Conservation (phyloP, 495 filamentous ascomycete genomes). For the Geopyxis carbonaria region DNA sequence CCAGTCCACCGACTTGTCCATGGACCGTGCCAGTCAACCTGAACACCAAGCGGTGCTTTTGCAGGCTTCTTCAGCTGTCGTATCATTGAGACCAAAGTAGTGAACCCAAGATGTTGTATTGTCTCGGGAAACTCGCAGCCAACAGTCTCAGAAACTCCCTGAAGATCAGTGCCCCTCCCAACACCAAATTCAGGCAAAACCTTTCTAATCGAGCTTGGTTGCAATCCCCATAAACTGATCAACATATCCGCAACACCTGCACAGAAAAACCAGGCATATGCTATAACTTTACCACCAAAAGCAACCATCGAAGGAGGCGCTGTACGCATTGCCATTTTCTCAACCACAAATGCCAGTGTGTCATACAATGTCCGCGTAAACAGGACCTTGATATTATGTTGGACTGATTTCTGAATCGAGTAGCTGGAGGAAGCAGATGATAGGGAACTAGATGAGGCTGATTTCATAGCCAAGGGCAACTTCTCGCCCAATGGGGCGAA, state of each 20-base stretch:
- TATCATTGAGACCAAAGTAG: slow-evolving; percentile 43
- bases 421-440: slow-evolving; percentile 56
- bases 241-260: slow-evolving; percentile 76
- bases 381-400: slow-evolving; percentile 84
- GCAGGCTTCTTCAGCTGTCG: slow-evolving; percentile 51
- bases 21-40: slow-evolving; percentile 68
- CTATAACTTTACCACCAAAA: slow-evolving; percentile 85
- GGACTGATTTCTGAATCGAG: slow-evolving; percentile 64
- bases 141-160: slow-evolving; percentile 40
- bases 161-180: slow-evolving; percentile 28
- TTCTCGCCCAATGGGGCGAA: slow-evolving; percentile 41
- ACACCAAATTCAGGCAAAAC: slow-evolving; percentile 48
- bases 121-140: slow-evolving; percentile 53
- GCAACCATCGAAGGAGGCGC: slow-evolving; percentile 83
- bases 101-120: slow-evolving; percentile 55
- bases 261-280: slow-evolving; percentile 93
- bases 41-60: slow-evolving; percentile 49
- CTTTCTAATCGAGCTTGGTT: slow-evolving; percentile 46
- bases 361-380: slow-evolving; percentile 73
- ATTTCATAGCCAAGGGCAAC: slow-evolving; percentile 31
- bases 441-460: slow-evolving; percentile 37
- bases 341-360: slow-evolving; percentile 77
- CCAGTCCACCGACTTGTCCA: slow-evolving; percentile 83
- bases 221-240: slow-evolving; percentile 64
- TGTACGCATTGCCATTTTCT: slow-evolving; percentile 75